A percentile compares a stretch with the other conserved stretches of the same genome.
phyloP scores from a whole-genome alignment of 106 monocot species.

The Dendrobium catenatum region DNA sequence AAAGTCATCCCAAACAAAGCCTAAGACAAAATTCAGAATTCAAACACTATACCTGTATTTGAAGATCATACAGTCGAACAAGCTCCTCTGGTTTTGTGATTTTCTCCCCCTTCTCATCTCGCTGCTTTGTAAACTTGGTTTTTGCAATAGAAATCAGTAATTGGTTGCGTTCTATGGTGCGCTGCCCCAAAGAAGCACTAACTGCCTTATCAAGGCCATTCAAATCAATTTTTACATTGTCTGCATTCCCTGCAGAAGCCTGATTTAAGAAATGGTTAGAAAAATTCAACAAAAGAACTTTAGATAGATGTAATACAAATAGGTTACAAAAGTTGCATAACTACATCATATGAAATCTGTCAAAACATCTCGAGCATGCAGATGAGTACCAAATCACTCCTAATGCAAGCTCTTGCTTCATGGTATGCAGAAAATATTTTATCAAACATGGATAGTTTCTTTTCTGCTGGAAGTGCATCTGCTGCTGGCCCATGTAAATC shows the following conservation, averaged over 20 bases:
- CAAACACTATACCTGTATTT: constrained; percentile 67
- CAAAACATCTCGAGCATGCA: constrained; percentile 4
- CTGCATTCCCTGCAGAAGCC: constrained; percentile 77
- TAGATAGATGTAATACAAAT: background rate
- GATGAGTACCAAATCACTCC: constrained; percentile 76
- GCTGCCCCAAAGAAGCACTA: constrained; percentile 87
- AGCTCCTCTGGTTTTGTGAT: constrained; percentile 94
- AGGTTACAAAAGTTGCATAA: background rate
- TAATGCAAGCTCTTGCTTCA: constrained; percentile 90
- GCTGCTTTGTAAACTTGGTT: constrained; percentile 72
- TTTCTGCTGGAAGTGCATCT: constrained; percentile 72
- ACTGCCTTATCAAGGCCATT: constrained; percentile 99
- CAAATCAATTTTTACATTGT: constrained; percentile 89
- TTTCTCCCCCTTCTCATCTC: constrained; percentile 77
- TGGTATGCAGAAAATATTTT: constrained; percentile 98
- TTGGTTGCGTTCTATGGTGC: constrained; percentile 91
- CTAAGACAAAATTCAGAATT: background rate
- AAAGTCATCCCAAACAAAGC: no score
- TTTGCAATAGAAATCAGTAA: constrained; percentile 71
- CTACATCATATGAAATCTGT: background rate
- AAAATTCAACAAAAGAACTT: constrained; percentile 1
- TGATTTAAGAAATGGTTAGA: constrained; percentile 30
- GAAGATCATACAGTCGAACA: constrained; percentile 92
- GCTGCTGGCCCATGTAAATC: constrained; percentile 53
- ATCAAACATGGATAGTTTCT: constrained; percentile 81